phyloP scores from a whole-genome alignment of 2,329 filamentous ascomycete genomes.

The Escovopsis sp. region DNA sequence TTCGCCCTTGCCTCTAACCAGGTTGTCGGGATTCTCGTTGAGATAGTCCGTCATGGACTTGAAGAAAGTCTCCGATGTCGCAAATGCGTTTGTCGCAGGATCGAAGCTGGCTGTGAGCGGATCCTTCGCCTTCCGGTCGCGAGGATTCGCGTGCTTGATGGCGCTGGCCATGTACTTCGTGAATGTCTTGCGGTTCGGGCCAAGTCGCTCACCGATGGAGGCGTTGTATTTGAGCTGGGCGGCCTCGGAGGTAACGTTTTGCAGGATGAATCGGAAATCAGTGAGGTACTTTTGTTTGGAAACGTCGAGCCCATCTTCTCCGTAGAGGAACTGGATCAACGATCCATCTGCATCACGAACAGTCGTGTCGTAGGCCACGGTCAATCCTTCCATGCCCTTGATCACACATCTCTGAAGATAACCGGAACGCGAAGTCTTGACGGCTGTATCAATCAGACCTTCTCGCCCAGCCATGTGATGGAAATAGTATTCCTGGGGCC shows the following conservation, averaged over 20 bases:
- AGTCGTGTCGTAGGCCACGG: conserved; percentile 83
- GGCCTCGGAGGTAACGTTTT: conserved; percentile 71
- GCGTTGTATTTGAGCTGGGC: conserved; percentile 57
- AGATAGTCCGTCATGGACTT: conserved; percentile 59
- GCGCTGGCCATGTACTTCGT: conserved; percentile 72
- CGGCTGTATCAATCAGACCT: conserved; percentile 95
- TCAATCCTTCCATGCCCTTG: conserved; percentile 94
- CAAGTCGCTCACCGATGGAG: conserved; percentile 29
- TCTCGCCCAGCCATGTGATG: conserved; percentile 99
- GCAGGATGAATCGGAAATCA: conserved; percentile 79
- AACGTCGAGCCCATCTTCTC: conserved; percentile 88
- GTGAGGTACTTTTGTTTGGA: conserved; percentile 85
- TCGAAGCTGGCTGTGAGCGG: conserved; percentile 60
- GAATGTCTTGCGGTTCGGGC: conserved; percentile 41
- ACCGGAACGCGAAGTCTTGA: conserved; percentile 93
- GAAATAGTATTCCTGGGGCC: conserved; percentile 97
- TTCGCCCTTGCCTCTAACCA: conserved; percentile 34
- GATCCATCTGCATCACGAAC: conserved; percentile 90
- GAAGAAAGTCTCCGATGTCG: conserved; percentile 80
- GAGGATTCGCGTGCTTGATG: conserved; percentile 52
- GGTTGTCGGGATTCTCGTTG: conserved; percentile 55
- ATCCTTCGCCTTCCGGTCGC: conserved; percentile 47
- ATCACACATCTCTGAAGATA: conserved; percentile 95
- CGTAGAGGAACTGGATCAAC: conserved; percentile 89
- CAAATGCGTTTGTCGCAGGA: conserved; percentile 65